Evolutionary conservation across 1,284 basidiomycete species (phyloP), one percentile per base, ranked within the genome.

Genomic region (Ustilago lituana): DNA sequence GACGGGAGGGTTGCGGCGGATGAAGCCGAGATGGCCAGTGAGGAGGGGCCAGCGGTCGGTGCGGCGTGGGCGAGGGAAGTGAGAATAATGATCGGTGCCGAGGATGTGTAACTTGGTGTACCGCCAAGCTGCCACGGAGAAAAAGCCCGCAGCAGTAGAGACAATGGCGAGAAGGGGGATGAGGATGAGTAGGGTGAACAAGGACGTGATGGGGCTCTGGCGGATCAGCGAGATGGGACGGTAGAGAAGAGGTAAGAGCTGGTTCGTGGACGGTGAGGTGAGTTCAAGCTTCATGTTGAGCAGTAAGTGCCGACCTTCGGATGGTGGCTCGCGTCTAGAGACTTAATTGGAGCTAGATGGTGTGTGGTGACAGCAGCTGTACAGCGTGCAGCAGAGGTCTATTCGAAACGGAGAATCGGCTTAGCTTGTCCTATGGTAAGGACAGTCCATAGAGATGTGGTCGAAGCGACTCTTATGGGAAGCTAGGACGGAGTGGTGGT

Each of bases 51-150:
- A 60, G 3, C 32, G 36, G 23, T 65, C 61, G 19, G 61, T 52
- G 6, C 61, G 55, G 2, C 15, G 22, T 2, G 67, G 61, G 0
- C 54, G 43, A 0, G 66, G 70, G 14, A 69, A 36, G 46, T 73
- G 45, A 5, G 49, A n/a, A 47, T 73, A 73, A n/a, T 35, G 23
- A 27, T 73, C 66, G n/a, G 50, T 58, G 40, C 46, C 33, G n/a
- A 63, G 38, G 12, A 70, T 29, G 39, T 69, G 41, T 1, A 68
- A 40, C 6, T 38, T 33, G 55, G 62, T 32, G 36, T 49, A 55
- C 27, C 56, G 62, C 33, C 47, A 65, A 22, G 19, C 1, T 1
- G 62, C 51, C 9, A 50, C 23, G 26, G 19, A 12, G 20, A 65
- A 29, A 33, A 59, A 50, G 22, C 10, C 19, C 3, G 32, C 4